Evolutionary conservation across 805 yeast species (phyloP).

Genomic region (Schwanniomyces yamadae): DNA sequence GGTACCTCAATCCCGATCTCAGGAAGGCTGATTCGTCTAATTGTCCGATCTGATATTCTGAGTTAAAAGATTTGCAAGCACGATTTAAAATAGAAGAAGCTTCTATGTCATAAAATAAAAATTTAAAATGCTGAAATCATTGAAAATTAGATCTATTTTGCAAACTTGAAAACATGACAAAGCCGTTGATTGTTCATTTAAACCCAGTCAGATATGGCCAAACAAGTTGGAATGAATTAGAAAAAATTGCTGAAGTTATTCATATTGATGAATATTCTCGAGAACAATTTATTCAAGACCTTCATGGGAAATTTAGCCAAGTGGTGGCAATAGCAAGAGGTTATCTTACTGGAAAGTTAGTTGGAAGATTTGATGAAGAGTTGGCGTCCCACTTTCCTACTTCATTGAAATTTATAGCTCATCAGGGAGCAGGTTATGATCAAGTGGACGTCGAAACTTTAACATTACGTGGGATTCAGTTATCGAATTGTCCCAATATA

Average conservation of each 20-base stretch:
- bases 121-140: too few species aligned
- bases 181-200: slow-evolving; percentile 10
- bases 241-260: slow-evolving; percentile 5
- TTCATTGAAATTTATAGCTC: slow-evolving; percentile 42
- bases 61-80: too few species aligned
- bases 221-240: slow-evolving; percentile 2
- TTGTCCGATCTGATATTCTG: too few species aligned
- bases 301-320: slow-evolving; percentile 30
- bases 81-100: too few species aligned
- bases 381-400: slow-evolving; percentile 36
- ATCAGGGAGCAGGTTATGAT: slow-evolving; percentile 62
- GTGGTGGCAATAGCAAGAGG: slow-evolving; percentile 43
- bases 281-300: slow-evolving; percentile 35
- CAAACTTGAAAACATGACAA: too few species aligned
- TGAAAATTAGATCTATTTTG: too few species aligned
- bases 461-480: slow-evolving; percentile 39
- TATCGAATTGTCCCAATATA: slow-evolving; percentile 53
- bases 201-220: slow-evolving; percentile 9
- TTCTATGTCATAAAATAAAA: too few species aligned
- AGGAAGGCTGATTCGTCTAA: too few species aligned
- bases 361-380: slow-evolving; percentile 47
- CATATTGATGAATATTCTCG: slow-evolving; percentile 18
- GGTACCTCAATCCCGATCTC: too few species aligned
- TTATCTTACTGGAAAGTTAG: slow-evolving; percentile 33
- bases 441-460: slow-evolving; percentile 47